phyloP scores from a whole-genome alignment of 2,329 filamentous ascomycete genomes.

The Neofusicoccum parvum region DNA sequence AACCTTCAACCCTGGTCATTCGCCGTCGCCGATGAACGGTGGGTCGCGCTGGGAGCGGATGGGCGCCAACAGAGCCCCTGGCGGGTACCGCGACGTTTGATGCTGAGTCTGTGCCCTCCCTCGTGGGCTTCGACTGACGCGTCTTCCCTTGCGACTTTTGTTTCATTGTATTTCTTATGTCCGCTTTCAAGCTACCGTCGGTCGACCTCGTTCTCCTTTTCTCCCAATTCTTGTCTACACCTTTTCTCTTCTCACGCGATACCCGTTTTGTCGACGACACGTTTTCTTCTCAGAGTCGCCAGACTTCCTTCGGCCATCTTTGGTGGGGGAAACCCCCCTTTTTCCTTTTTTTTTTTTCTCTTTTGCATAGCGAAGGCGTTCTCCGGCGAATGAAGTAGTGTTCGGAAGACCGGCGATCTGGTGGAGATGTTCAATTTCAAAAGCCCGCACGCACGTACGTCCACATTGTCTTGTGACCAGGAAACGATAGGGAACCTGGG shows the following conservation, averaged over 20 bases:
- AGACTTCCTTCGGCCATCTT: background rate
- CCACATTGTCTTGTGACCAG: background rate
- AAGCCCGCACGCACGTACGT: background rate
- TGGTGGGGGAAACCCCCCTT: background rate
- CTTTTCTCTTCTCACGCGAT: conserved; percentile 10
- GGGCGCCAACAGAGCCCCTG: conserved; percentile 7
- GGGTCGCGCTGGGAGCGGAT: background rate
- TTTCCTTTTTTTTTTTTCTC: background rate
- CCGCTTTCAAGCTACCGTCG: background rate
- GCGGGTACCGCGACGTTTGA: conserved; percentile 1
- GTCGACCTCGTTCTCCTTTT: background rate
- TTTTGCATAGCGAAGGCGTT: conserved; percentile 18
- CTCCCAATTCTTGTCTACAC: background rate
- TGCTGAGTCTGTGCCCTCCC: background rate
- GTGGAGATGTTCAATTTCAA: background rate
- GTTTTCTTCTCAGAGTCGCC: conserved; percentile 4
- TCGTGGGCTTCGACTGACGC: background rate
- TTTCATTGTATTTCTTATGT: conserved; percentile 12
- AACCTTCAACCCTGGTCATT: background rate
- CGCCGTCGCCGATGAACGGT: background rate
- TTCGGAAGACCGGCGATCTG: background rate
- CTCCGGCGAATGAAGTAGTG: background rate
- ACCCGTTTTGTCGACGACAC: conserved; percentile 17
- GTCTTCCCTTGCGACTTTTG: background rate
- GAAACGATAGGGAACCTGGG: background rate